phyloP scores from a whole-genome alignment of 176 grass and related monocot species.

The Lolium rigidum region DNA sequence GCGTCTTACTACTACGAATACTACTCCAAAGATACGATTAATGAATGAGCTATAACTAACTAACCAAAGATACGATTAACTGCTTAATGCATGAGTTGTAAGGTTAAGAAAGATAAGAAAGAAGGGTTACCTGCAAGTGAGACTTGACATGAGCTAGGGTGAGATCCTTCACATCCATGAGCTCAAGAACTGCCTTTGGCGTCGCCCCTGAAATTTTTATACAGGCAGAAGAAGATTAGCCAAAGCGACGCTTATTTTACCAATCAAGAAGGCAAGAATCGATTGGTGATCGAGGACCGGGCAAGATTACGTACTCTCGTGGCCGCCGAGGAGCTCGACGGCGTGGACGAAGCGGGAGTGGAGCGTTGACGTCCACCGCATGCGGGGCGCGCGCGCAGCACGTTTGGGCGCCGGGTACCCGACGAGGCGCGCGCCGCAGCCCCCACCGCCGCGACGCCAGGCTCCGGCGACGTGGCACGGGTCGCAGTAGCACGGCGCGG shows the following conservation, averaged over 20 bases:
- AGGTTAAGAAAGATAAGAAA: not conserved
- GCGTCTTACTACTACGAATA: too few relatives aligned
- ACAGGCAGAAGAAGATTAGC: not conserved
- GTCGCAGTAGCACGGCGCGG: slow-evolving; percentile 53
- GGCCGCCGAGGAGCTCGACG: slow-evolving; percentile 89
- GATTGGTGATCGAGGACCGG: not conserved
- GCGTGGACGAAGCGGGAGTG: slow-evolving; percentile 90
- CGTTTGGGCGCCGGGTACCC: slow-evolving; percentile 55
- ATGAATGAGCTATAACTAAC: not conserved
- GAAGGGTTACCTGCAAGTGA: slow-evolving; percentile 67
- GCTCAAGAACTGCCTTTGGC: slow-evolving; percentile 80
- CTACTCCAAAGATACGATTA: too few relatives aligned
- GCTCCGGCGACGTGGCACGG: slow-evolving; percentile 40
- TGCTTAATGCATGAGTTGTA: not conserved
- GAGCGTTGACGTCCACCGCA: slow-evolving; percentile 91
- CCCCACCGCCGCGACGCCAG: slow-evolving; percentile 37
- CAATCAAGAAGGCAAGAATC: not conserved
- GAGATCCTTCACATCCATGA: slow-evolving; percentile 87
- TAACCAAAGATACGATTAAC: not conserved
- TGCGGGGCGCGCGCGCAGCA: slow-evolving; percentile 67
- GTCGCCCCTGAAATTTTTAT: slow-evolving; percentile 56
- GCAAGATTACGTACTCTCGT: slow-evolving; percentile 67
- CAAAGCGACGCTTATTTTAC: not conserved
- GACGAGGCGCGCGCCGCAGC: slow-evolving; percentile 21
- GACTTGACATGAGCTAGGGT: slow-evolving; percentile 87